phyloP scores from a whole-genome alignment of 345 rosid species.

The Raphanus sativus region DNA sequence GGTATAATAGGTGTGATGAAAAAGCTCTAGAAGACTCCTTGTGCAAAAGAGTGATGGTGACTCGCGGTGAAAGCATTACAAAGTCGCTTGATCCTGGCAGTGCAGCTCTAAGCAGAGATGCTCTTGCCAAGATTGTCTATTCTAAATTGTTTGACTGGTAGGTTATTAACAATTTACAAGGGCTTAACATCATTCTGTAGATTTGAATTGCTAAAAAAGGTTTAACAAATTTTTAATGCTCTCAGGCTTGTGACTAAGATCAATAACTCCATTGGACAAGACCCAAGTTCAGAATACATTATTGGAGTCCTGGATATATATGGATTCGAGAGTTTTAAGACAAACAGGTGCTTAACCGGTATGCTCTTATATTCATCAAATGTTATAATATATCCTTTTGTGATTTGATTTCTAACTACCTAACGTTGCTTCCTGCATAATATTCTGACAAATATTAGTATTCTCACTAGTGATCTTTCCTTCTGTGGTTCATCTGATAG shows the following conservation, averaged over 20 bases:
- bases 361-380: constrained; percentile 67
- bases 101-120: constrained; percentile 88
- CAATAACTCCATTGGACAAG: constrained; percentile 88
- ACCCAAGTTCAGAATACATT: constrained; percentile 68
- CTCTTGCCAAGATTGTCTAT: constrained; percentile 91
- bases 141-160: constrained; percentile 98
- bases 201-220: constrained; percentile 18
- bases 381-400: constrained; percentile 26
- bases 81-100: constrained; percentile 85
- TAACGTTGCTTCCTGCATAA: constrained; percentile 1
- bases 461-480: constrained; percentile 3
- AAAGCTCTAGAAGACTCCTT: constrained; percentile 83
- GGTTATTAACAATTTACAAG: constrained; percentile 15
- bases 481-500: constrained; percentile 10
- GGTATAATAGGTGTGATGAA: constrained; percentile 78
- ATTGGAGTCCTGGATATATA: constrained; percentile 98
- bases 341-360: constrained; percentile 99
- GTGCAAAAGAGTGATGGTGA: constrained; percentile 89
- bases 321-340: constrained; percentile 99
- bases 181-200: not conserved
- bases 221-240: constrained; percentile 6
- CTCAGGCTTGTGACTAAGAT: constrained; percentile 93
- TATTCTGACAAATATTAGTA: not conserved
- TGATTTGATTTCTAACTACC: not conserved
- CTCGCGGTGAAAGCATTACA: constrained; percentile 95